Evolutionary conservation across 2,329 filamentous ascomycete genomes (phyloP), one percentile per base, ranked within the genome.

Genomic region (Xylariaceae sp.): DNA sequence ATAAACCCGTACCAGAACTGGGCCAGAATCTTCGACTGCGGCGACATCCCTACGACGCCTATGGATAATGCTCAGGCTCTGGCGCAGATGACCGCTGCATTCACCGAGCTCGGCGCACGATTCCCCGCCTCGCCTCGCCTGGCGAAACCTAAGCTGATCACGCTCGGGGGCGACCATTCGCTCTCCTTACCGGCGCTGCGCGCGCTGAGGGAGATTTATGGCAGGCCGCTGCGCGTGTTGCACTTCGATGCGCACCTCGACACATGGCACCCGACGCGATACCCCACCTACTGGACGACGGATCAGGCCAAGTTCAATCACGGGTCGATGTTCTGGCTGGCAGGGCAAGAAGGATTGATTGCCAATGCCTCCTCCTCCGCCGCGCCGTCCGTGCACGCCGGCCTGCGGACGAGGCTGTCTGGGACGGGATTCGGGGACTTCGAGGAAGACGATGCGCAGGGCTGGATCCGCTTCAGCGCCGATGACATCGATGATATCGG

Each of bases 301-400:
- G 79, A 83, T 56, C 87, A 89, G 69, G 80, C 83, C 2, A 81
- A 86, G 62, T 94, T 95, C 74, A 95, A 86, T 66, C 91, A 96
- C 71, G 91, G 91, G 3, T 89, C 83, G 62, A 94, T 95, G 85
- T 95, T 95, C 77, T 92, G 89, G 87, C 80, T 92, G 62, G 91
- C 91, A 4, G 85, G 85, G 47, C 84, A 85, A 32, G 91, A 95
- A 70, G 89, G 88, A 0, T 74, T 96, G 30, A 85, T 95, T 55
- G 78, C 81, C 57, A 91, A 92, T 70, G 74, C 77, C 11, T 86
- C 35, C 19, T 19, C 19, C 35, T 37, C 80, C 6, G 81, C 12
- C 1, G 49, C 84, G 7, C 87, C 83, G 0, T 88, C 83, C 27
- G 88, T 94, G 4, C 91, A 96, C 70, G 91, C 89, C 0, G 91